Base-by-base conservation (phyloP, 208 protist species). In the Crithidia expoeki region DNA sequence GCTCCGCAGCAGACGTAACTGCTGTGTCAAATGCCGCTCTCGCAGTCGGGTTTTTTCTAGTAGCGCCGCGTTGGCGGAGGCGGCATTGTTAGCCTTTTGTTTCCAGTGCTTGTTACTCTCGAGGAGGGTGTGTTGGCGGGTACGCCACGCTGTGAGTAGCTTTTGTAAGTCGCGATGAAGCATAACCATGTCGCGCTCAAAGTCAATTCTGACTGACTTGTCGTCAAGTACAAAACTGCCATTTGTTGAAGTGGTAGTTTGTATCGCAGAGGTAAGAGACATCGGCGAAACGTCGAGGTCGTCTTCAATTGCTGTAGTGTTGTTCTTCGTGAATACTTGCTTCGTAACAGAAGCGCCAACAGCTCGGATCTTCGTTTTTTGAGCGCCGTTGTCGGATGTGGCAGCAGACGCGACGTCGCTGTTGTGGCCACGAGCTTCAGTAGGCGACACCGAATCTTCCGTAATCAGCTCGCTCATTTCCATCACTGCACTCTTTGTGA, bases 71-170 rank as follows among this genome's bases (percentile, higher is more conserved):
- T 33, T 40, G 21, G 70, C 17, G 2, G 58, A 55, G 40, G 25
- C 23, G 16, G 36, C 12, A 2, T 61, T 32, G 0, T 44, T 17
- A 14, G 47, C 21, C 12, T 53, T 33, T 34, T n/a, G 42, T 49
- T 57, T 50, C 49, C 51, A 30, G 17, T 21, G 51, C 21, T 36
- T 11, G 10, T 42, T 28, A 0, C 19, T 11, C 64, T 59, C 64
- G 1, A 64, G 21, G 1, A 71, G 62, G 0, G 21, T 21, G 16
- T 33, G 56, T 25, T 77, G 72, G 6, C 64, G 72, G 6, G 10
- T 23, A 16, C 64, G 64, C 72, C 72, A 77, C 50, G 57, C 40
- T 9, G 56, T 32, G n/a, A 70, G 72, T 57, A 77, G 40, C 57
- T 25, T 40, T n/a, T 32, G 19, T 4, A 71, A 12, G 0, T 9